Evolutionary conservation across 1,284 basidiomycete genomes (phyloP).

Genomic region (Apiotrichum brassicae): DNA sequence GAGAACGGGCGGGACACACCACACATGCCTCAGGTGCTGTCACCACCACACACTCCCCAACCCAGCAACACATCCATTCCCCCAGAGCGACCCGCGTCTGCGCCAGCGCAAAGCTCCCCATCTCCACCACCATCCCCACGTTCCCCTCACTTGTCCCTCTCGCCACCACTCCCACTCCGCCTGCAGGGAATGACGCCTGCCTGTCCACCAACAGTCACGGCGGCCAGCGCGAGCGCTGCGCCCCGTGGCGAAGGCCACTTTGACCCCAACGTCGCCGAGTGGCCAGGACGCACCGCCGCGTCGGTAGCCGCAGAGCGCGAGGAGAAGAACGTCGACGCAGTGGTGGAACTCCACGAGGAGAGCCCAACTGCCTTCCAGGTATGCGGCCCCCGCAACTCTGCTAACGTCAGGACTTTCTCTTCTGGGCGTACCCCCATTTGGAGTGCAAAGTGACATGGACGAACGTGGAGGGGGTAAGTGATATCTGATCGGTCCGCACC

Average conservation of each 20-base stretch:
- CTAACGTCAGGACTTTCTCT: slow-evolving; percentile 35
- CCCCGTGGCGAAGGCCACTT: neutral
- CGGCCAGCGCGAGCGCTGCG: neutral
- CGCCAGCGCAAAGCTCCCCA: neutral
- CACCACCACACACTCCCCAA: neutral
- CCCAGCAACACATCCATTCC: neutral
- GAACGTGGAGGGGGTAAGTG: slow-evolving; percentile 65
- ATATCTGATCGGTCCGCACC: too few species aligned
- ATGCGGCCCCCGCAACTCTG: neutral
- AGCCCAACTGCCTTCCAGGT: slow-evolving; percentile 36
- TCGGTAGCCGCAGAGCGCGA: slow-evolving; percentile 1
- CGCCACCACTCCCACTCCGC: slow-evolving; percentile 1
- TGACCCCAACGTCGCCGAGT: neutral
- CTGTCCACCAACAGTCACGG: neutral
- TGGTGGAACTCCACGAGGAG: slow-evolving; percentile 40
- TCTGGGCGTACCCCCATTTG: slow-evolving; percentile 50
- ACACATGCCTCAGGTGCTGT: neutral
- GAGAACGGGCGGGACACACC: neutral
- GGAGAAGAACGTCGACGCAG: slow-evolving; percentile 22
- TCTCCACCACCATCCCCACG: neutral
- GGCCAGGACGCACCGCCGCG: neutral
- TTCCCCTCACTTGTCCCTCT: neutral
- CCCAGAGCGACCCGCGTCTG: neutral
- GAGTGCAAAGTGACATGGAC: slow-evolving; percentile 90
- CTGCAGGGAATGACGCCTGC: slow-evolving; percentile 1